phyloP scores from a whole-genome alignment of 176 grass and related monocot genomes.

The Guadua angustifolia region DNA sequence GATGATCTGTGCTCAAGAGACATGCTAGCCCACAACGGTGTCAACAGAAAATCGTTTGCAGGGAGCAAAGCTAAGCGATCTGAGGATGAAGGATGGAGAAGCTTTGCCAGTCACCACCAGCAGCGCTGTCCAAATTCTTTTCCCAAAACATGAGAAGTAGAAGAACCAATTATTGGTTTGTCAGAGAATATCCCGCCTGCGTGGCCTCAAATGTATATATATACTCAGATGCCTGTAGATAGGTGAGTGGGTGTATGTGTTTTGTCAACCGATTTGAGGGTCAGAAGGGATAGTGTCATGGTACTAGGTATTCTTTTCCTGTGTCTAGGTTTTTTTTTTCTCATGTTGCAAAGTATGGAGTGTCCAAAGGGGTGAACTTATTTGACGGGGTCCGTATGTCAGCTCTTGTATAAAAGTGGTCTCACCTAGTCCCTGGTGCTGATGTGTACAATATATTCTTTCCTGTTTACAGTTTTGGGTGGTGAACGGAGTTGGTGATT shows the following conservation, averaged over 20 bases:
- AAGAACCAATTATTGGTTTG: slow-evolving; percentile 27
- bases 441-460: slow-evolving; percentile 46
- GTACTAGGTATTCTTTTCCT: slow-evolving; percentile 72
- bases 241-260: slow-evolving; percentile 45
- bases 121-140: slow-evolving; percentile 40
- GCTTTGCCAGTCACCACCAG: slow-evolving; percentile 4
- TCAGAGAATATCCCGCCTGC: slow-evolving; percentile 32
- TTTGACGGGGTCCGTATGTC: slow-evolving; percentile 11
- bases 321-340: slow-evolving; percentile 51
- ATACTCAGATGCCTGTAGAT: slow-evolving; percentile 61
- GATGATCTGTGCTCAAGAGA: slow-evolving; percentile 12
- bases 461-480: slow-evolving; percentile 38
- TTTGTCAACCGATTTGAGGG: slow-evolving; percentile 38
- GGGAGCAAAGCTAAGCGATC: slow-evolving; percentile 22
- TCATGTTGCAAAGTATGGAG: slow-evolving; percentile 39
- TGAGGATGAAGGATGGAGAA: slow-evolving; percentile 5
- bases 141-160: slow-evolving; percentile 41
- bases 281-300: slow-evolving; percentile 46
- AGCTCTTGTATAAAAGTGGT: slow-evolving; percentile 44
- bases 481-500: slow-evolving; percentile 26
- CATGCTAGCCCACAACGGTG: slow-evolving; percentile 21
- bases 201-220: slow-evolving; percentile 61
- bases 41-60: slow-evolving; percentile 21
- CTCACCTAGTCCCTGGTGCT: slow-evolving; percentile 23
- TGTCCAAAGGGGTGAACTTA: slow-evolving; percentile 31